Evolutionary conservation across 345 rosid genomes (phyloP), one percentile per base, ranked within the genome.

Genomic region (Aquilaria yunnanensis): DNA sequence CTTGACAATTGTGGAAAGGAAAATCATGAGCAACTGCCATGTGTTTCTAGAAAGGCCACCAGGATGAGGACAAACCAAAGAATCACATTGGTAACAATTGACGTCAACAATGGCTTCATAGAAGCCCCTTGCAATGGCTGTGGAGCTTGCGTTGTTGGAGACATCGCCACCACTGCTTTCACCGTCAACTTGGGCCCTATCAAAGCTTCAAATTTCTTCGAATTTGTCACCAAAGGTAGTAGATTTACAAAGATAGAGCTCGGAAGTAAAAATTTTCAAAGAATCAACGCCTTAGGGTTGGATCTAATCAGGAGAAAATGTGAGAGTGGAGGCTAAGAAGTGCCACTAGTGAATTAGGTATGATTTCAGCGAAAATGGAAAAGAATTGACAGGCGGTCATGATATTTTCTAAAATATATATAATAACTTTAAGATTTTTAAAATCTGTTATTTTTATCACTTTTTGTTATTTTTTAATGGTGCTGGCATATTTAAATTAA

Each of bases 1-100:
- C 12, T 98, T 97, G 16, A 91, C 90, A 70, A 95, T 89, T 0
- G 98, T 95, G 49, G 98, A 96, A n/a, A 95, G 87, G 77, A 95
- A 95, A 45, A 95, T 91, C 9, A 97, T 79, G 66, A 95, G 99
- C 5, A 95, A 73, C 45, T 95, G 98, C 99, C 99, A 95, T 0
- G 99, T 97, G 43, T 81, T 87, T 9, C 68, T 65, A 0, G 99
- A 74, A 53, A 95, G 97, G 46, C 99, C 30, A 81, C 57, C 0
- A 97, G 99, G 1, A 89, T 94, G 0, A 97, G 98, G 14, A 84
- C 72, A 70, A 87, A 89, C 99, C 99, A 95, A 14, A 95, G 69
- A 65, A 91, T 85, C 57, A 91, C 77, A 12, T 97, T 96, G 2
- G 96, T 95, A 9, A 96, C 93, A 56, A 95, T 81, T 11, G 97